Evolutionary conservation across 345 rosid species (phyloP), one percentile per base, ranked within the genome.

Genomic region (Dovyalis caffra): DNA sequence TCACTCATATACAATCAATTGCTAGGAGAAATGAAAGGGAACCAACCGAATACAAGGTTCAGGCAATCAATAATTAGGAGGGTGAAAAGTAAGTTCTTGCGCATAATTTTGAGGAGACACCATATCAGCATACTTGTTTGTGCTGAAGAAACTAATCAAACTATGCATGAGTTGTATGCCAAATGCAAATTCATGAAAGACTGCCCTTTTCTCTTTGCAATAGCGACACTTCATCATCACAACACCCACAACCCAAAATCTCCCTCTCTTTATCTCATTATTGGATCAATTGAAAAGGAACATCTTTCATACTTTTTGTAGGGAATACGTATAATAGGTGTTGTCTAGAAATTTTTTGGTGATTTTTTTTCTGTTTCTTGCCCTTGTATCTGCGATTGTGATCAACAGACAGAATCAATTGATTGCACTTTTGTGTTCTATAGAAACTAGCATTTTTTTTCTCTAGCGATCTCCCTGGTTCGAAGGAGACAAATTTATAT

Each of bases 401-500:
- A 23, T 34, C 29, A 57, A 34, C 74, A 57, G 34, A 21, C 31
- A 35, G 38, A 32, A 33, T 57, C 34, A 23, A 70, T 14, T 56
- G 64, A 11, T 70, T 10, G 1, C 62, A 35, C 51, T 34, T 56
- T 53, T 31, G 6, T 57, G 23, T 11, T 57, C 14, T 12, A 37
- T 15, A 20, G 63, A 53, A 47, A 33, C 12, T 70, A 12, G 28
- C 67, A 58, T 70, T 57, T 51, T 10, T 10, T 25, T 37, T 57
- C 31, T 23, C 47, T 23, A 5, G 20, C 8, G 20, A 37, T 47
- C n/a, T n/a, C 9, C 10, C 53, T 15, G 25, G 57, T 16, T 15
- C 29, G 7, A 63, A 43, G 68, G 61, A 23, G 69, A 73, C 47
- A 72, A 12, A 10, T 23, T 63, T 69, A 62, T 31, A 64, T 31